phyloP scores from a whole-genome alignment of 1,284 basidiomycete genomes.

The Cryptococcus neoformans region DNA sequence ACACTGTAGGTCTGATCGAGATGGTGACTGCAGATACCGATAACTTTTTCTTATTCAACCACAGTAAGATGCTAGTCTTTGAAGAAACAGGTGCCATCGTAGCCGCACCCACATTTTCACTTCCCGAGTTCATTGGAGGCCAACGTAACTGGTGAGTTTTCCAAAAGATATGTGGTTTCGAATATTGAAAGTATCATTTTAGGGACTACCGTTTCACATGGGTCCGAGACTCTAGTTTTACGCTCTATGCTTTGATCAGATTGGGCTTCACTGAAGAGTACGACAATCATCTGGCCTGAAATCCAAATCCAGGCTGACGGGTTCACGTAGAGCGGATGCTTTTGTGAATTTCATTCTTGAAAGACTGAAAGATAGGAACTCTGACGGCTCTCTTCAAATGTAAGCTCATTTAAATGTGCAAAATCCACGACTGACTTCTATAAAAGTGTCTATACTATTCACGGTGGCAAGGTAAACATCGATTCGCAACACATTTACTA shows the following conservation, averaged over 20 bases:
- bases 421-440: background rate
- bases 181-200: too few relatives aligned
- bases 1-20: constrained; percentile 56
- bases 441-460: constrained; percentile 51
- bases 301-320: background rate
- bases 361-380: constrained; percentile 71
- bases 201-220: constrained; percentile 50
- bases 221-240: constrained; percentile 88
- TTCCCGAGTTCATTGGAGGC: constrained; percentile 87
- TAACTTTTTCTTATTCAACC: constrained; percentile 1
- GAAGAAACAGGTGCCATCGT: constrained; percentile 67
- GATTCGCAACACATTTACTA: too few relatives aligned
- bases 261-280: constrained; percentile 85
- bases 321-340: constrained; percentile 35
- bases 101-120: constrained; percentile 86
- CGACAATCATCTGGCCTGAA: constrained; percentile 43
- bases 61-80: constrained; percentile 48
- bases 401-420: constrained; percentile 33
- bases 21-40: background rate
- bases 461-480: constrained; percentile 56
- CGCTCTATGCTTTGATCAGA: constrained; percentile 83
- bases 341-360: constrained; percentile 89
- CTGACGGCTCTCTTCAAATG: constrained; percentile 88
- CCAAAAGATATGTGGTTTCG: too few relatives aligned
- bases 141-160: constrained; percentile 68